Percentiles rank a stretch among this genome's conserved stretches.
Conservation (phyloP, 2,329 filamentous ascomycete genomes). For the Knufia petricola region DNA sequence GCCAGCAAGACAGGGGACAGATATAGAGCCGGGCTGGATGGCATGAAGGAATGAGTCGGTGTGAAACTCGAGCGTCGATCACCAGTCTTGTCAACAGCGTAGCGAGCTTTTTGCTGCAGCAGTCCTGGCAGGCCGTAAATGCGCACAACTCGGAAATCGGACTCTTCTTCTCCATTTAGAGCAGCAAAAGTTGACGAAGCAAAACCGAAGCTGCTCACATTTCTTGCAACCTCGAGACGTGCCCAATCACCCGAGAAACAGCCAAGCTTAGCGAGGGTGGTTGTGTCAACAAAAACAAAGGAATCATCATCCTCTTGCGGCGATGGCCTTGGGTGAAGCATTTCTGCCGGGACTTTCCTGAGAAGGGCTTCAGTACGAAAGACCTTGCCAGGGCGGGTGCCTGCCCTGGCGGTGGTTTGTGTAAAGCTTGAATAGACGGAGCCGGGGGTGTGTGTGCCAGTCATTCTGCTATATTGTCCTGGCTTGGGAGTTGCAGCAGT, state of each 20-base stretch:
- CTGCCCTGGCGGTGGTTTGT: conserved; percentile 66
- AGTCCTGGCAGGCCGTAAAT: conserved; percentile 76
- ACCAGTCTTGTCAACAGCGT: conserved; percentile 43
- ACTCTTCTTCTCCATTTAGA: conserved; percentile 41
- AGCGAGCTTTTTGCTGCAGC: conserved; percentile 44
- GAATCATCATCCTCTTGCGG: conserved; percentile 80
- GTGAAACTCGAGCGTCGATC: conserved; percentile 47
- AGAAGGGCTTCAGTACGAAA: conserved; percentile 77
- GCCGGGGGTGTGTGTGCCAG: conserved; percentile 70
- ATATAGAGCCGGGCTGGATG: conserved; percentile 55
- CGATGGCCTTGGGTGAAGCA: conserved; percentile 73
- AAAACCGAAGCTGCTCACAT: conserved; percentile 43
- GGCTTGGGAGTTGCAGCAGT: conserved; percentile 74
- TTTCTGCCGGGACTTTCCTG: conserved; percentile 60
- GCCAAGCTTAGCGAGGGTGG: conserved; percentile 74
- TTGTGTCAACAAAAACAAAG: conserved; percentile 82
- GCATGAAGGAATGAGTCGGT: conserved; percentile 33
- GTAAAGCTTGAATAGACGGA: conserved; percentile 87
- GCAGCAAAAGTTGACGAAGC: conserved; percentile 15
- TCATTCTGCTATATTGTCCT: conserved; percentile 52
- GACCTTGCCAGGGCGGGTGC: conserved; percentile 62
- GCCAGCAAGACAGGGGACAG: conserved; percentile 78
- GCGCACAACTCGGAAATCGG: conserved; percentile 77
- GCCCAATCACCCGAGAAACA: conserved; percentile 99
- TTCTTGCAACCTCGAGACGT: conserved; percentile 62